These are phyloP conservation scores for Annona cherimola DNA, from an alignment of 164 flowering plant genomes.

Conservation along the genomic window DNA sequence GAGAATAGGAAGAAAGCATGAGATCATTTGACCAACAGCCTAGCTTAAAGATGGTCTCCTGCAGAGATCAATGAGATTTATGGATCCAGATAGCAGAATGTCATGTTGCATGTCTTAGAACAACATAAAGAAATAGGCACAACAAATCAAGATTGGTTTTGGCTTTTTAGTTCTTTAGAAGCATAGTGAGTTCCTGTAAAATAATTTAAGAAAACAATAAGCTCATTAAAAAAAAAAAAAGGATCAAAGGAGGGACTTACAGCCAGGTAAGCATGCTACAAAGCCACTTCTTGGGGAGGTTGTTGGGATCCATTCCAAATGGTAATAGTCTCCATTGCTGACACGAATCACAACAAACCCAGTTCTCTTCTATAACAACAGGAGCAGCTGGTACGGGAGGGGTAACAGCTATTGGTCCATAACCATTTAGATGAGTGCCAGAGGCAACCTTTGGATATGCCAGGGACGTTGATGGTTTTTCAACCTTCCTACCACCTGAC, in stretches of 20 bases:
- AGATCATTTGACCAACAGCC: background rate
- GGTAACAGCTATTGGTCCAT: slow-evolving; percentile 8
- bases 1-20: background rate
- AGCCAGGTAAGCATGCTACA: slow-evolving; percentile 94
- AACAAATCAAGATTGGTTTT: background rate
- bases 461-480: slow-evolving; percentile 13
- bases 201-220: background rate
- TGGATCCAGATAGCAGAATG: background rate
- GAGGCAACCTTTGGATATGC: slow-evolving; percentile 1
- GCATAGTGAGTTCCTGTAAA: background rate
- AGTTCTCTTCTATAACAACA: slow-evolving; percentile 35
- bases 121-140: background rate
- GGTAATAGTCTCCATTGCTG: slow-evolving; percentile 91
- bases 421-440: background rate
- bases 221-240: too few relatives aligned
- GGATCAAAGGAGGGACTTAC: slow-evolving; percentile 49
- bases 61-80: background rate
- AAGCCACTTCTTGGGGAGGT: slow-evolving; percentile 88
- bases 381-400: slow-evolving; percentile 35
- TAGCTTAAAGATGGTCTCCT: background rate
- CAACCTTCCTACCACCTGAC: slow-evolving; percentile 26
- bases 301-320: slow-evolving; percentile 42
- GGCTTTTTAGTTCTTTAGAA: background rate
- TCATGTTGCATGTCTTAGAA: background rate
- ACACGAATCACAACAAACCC: slow-evolving; percentile 94